Evolutionary conservation across 2,329 filamentous ascomycete species (phyloP).

Genomic region (Cryphonectria japonica): DNA sequence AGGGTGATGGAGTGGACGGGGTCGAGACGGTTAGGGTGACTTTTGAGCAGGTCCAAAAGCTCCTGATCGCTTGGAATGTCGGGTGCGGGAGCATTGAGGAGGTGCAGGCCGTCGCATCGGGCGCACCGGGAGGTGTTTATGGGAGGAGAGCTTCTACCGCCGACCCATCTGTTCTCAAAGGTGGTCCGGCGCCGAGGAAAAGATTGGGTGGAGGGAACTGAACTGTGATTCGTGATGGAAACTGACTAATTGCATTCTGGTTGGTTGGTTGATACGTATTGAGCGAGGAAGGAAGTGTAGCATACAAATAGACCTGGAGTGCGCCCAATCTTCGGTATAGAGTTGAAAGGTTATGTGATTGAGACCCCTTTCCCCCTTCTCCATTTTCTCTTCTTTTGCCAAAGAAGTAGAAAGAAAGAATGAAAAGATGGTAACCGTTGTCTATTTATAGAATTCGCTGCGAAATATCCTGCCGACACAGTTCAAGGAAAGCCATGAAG

Average conservation of each 20-base stretch:
- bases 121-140: not conserved
- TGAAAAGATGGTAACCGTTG: not conserved
- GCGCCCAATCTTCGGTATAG: not conserved
- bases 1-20: not conserved
- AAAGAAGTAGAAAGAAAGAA: no score
- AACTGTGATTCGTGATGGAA: no score
- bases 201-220: not conserved
- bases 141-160: not conserved
- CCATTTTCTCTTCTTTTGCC: no score
- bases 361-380: no score
- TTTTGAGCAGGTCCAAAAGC: not conserved
- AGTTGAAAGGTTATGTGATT: not conserved
- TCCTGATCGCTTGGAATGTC: not conserved
- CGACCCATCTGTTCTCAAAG: not conserved
- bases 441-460: not conserved
- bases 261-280: not conserved
- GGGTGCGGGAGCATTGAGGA: not conserved
- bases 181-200: not conserved
- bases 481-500: no score
- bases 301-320: not conserved
- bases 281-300: not conserved
- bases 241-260: not conserved
- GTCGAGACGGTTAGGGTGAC: not conserved
- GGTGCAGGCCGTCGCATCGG: not conserved
- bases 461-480: not conserved